Base-by-base conservation (phyloP, 1,284 basidiomycete genomes). In the Schizophyllum amplum region DNA sequence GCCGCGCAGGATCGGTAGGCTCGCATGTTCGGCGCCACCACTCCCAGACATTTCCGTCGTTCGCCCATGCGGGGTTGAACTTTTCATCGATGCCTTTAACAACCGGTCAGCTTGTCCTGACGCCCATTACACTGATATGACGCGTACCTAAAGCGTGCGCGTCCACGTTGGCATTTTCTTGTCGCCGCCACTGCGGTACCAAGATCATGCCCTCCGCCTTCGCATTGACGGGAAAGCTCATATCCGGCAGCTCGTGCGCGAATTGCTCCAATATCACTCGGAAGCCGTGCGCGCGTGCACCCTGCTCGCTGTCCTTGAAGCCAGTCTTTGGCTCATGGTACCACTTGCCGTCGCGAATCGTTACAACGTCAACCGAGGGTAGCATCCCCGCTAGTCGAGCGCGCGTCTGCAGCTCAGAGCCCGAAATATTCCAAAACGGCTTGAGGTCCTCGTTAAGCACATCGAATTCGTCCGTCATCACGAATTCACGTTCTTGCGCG, bases 401-500 rank as follows among this genome's bases (percentile, higher is more conserved):
- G 51, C 93, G 75, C 59, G 80, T 71, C 57, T 88, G 75, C 51
- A 97, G 67, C 67, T 95, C 91, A 57, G 76, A 76, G 0, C 90
- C 87, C 7, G 80, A 75, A 42, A 97, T 68, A 7, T 76, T 69
- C 81, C 87, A 90, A 67, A 93, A 98, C 0, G 92, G 92, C 24
- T 77, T 79, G 57, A 98, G 72, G 68, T 97, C 94, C 53, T 79
- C 75, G 57, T 82, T 70, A n/a, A 97, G 76, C 25, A 83, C 81
- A 65, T 97, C 92, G 67, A 93, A 98, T 68, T 97, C 94, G 72
- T 98, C 94, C 21, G 92, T 78, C 73, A 98, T 84, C 65, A 85
- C 81, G 55, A 91, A 86, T 21, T 82, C 75, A 66, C 90, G 80
- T 53, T 83, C 75, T 68, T 79, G 74, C 22, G 88, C 89, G 71